Evolutionary conservation across 495 filamentous ascomycete species (phyloP), one percentile per base, ranked within the genome.

Genomic region (Penicillium egyptiacum): DNA sequence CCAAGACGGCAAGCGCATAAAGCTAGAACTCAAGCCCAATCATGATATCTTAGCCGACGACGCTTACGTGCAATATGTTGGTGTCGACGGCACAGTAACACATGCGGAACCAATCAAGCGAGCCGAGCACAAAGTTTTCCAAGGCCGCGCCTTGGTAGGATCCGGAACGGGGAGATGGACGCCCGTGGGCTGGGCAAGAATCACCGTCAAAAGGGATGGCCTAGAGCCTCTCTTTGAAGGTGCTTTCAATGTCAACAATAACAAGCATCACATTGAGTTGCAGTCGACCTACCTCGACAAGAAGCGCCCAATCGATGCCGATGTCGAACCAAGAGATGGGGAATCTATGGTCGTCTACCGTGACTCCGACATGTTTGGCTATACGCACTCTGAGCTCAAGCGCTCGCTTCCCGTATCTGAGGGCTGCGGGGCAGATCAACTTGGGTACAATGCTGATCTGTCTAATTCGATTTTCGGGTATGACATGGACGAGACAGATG

Each of bases 271-370:
- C 72, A 77, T 98, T 25, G 91, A 96, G 61, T 78, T 91, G 53
- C 80, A 82, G 54, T 82, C 81, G 28, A 87, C 83, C 37, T 98
- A 94, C 64, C 78, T 83, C 64, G 79, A 83, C 61, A 96, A 90
- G 51, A 83, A 83, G 63, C 85, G 89, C 57, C 70, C 70, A 1
- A 75, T 86, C n/a, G 94, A 98, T 69, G 88, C 89, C n/a, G 73
- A 79, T 23, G 69, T 90, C 14, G 81, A 85, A 46, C 64, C 71
- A 30, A 75, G 67, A 17, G 81, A 76, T 2, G 81, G 85, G 19
- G 91, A 96, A 47, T 91, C 84, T 64, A 96, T 98, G 94, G 74
- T 96, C 20, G 81, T 96, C 5, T 98, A 87, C 73, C 83, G 92
- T 35, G 92, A 98, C 69, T 94, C 91, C 31, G 95, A 98, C 69